Base-by-base conservation (phyloP, 1,284 basidiomycete species). In the Agaricales sp. region DNA sequence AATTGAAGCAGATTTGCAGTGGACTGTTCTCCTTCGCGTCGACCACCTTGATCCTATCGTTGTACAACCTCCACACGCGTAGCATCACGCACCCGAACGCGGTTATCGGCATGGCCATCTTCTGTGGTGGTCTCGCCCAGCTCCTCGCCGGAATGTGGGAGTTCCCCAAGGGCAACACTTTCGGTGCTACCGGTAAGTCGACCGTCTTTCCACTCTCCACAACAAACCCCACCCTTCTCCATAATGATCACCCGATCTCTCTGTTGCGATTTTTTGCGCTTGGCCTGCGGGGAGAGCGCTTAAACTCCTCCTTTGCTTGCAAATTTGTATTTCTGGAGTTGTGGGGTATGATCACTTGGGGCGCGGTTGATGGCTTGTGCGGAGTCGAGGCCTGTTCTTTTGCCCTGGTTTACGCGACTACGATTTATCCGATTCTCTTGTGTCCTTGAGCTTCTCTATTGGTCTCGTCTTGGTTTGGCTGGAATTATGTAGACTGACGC, bases 81-180 rank as follows among this genome's bases (percentile, higher is more conserved):
- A 65, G 67, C 14, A 67, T 87, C 50, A 57, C 59, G 18, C 62
- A 62, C 2, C 75, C 82, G 24, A 92, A 93, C 59, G 78, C 86
- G 49, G 78, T 94, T 53, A 74, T 93, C 50, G 90, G 88, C 54
- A 87, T 93, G 79, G 87, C 88, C 4, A 63, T 88, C 53, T 86
- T 78, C 62, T 79, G 77, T 53, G 93, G 92, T 51, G 94, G 94
- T 53, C 75, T 94, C 18, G 78, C 77, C 4, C 94, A 87, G 61
- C 69, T 87, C 55, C 59, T 82, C 21, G 82, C 82, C 6, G 82
- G 84, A 41, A 83, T 86, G 81, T 87, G 84, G 82, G 82, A 84
- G 63, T 92, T 91, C 63, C 84, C 86, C 1, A 70, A 76, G 39
- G 87, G 87, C 11, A 85, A 87, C 56, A 68, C 67, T 0, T 85